phyloP scores from a whole-genome alignment of 1,284 basidiomycete species.

The Ceratobasidium sp. region DNA sequence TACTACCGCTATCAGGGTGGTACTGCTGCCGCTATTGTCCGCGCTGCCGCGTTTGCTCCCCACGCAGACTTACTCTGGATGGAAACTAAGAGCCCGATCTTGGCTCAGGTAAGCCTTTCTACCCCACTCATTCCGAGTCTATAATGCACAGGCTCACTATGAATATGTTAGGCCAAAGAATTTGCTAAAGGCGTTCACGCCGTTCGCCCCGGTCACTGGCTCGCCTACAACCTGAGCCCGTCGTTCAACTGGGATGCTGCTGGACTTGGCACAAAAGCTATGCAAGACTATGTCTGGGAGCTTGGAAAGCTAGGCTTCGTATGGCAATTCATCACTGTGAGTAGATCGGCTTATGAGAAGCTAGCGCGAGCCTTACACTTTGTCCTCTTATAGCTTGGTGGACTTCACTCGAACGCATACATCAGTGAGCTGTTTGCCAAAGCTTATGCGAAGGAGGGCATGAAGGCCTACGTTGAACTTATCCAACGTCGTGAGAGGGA shows the following conservation, averaged over 20 bases:
- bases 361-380: not conserved
- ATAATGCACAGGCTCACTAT: not conserved
- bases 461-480: slow-evolving; percentile 72
- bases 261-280: slow-evolving; percentile 86
- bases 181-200: slow-evolving; percentile 91
- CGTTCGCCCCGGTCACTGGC: slow-evolving; percentile 87
- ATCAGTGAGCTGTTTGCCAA: slow-evolving; percentile 95
- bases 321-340: slow-evolving; percentile 98
- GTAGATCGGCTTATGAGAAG: slow-evolving; percentile 55
- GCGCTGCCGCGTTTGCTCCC: slow-evolving; percentile 92
- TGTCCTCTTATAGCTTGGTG: slow-evolving; percentile 78
- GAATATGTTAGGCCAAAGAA: slow-evolving; percentile 73
- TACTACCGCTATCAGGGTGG: slow-evolving; percentile 98
- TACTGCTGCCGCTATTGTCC: slow-evolving; percentile 93
- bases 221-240: slow-evolving; percentile 94
- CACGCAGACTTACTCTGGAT: slow-evolving; percentile 96
- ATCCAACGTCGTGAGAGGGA: slow-evolving; percentile 61
- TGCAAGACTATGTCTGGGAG: slow-evolving; percentile 94
- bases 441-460: slow-evolving; percentile 85
- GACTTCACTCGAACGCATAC: slow-evolving; percentile 97
- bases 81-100: slow-evolving; percentile 98
- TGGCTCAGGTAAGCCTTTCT: slow-evolving; percentile 70
- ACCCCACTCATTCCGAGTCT: too few relatives aligned
- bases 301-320: slow-evolving; percentile 93
- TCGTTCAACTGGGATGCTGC: slow-evolving; percentile 96